Base-by-base conservation (phyloP, 75 land plant species). In the Pinus tabuliformis region DNA sequence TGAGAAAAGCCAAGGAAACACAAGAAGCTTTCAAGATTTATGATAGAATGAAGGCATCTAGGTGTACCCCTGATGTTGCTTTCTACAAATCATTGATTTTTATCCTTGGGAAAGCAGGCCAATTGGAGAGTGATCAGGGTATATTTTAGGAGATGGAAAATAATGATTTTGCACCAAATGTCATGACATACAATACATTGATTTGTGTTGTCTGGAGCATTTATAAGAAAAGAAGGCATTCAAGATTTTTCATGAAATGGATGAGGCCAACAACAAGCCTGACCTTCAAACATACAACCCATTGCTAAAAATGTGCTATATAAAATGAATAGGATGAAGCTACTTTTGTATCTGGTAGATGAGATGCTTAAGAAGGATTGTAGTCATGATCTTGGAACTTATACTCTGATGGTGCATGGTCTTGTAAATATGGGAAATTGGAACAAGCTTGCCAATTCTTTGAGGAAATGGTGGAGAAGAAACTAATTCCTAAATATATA, bases 391-490 rank as follows among this genome's bases (percentile, higher is more conserved):
- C 71, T 77, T 37, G 86, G 89, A 9, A 89, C 96, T 2, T 93
- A 87, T 77, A 74, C 87, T 62, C 75, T 89, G 36, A 56, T 93
- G 68, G 84, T 89, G 58, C 68, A 72, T 56, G 86, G 81, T 16
- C 85, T 91, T 89, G 87, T 57, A 78, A 82, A 71, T 83, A 39
- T 73, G 89, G 84, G 21, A 81, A 82, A 59, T 77, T 86, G 5
- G 75, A 79, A 14, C 82, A 66, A 26, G 89, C 97, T 75, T 84
- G 87, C 73, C 74, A 75, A 72, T 85, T 88, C 61, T 86, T 93
- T 74, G 86, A 89, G 78, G 89, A 87, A 42, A 88, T 87, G 89
- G 71, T 88, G 16, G 74, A 76, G 39, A 86, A 86, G 73, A 94
- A 89, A 4, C 66, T 86, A 62, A 71, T 83, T 73, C 97, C 99